phyloP scores from a whole-genome alignment of 2,329 filamentous ascomycete genomes.

The Fusarium albosuccineum region DNA sequence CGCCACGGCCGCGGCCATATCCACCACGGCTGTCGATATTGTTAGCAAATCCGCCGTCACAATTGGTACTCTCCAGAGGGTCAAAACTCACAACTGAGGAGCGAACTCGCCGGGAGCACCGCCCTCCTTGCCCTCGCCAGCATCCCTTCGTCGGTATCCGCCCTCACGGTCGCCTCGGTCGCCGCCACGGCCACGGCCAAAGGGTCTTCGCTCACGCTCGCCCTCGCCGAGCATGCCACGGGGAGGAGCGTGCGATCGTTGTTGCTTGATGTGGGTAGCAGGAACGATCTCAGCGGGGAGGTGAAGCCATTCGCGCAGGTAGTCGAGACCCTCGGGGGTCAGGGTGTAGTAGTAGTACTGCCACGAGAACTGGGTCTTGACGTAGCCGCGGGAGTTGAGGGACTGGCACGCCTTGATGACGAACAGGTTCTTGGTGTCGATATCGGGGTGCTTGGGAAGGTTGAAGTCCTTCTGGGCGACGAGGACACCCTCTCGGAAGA shows the following conservation, averaged over 20 bases:
- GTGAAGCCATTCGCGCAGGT: constrained; percentile 99
- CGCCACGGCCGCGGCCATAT: constrained; percentile 88
- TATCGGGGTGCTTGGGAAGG: constrained; percentile 96
- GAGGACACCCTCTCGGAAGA: constrained; percentile 94
- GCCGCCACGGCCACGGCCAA: constrained; percentile 82
- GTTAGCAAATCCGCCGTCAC: constrained; percentile 50
- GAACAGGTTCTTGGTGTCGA: constrained; percentile 99
- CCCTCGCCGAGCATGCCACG: constrained; percentile 97
- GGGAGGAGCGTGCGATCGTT: constrained; percentile 97
- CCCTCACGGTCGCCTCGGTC: constrained; percentile 87
- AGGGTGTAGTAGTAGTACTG: constrained; percentile 99
- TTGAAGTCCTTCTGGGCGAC: constrained; percentile 99
- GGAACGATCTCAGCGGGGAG: constrained; percentile 99
- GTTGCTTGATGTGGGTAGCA: constrained; percentile 99
- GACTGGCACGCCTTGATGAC: constrained; percentile 99
- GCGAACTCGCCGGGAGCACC: constrained; percentile 92
- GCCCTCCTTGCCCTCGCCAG: constrained; percentile 89
- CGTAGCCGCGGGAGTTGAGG: constrained; percentile 95
- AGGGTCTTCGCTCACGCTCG: constrained; percentile 84
- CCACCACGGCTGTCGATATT: constrained; percentile 77
- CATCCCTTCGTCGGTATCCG: constrained; percentile 92
- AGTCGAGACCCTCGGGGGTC: constrained; percentile 99
- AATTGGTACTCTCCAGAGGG: not conserved
- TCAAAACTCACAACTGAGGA: constrained; percentile 81
- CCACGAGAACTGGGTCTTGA: constrained; percentile 99